phyloP scores from a whole-genome alignment of 1,284 basidiomycete genomes.

The Chiua sp. region DNA sequence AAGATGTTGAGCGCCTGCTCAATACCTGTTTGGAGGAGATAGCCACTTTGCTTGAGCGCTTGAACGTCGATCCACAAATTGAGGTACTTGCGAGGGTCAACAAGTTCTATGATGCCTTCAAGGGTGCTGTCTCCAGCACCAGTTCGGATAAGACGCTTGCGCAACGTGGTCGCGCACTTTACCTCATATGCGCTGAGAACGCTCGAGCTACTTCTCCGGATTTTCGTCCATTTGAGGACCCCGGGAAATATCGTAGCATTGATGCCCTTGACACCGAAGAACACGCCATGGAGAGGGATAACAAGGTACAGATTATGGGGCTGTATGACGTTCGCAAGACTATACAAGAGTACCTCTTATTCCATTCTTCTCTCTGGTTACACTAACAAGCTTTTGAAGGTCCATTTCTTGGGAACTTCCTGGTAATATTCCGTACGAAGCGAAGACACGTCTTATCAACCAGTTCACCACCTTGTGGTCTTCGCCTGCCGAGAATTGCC shows the following conservation, averaged over 20 bases:
- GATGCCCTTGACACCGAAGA: slow-evolving; percentile 17
- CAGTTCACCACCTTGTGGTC: slow-evolving; percentile 47
- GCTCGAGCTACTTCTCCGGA: slow-evolving; percentile 47
- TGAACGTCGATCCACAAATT: slow-evolving; percentile 47
- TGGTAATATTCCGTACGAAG: slow-evolving; percentile 54
- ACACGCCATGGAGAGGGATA: not conserved
- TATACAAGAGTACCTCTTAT: slow-evolving; percentile 36
- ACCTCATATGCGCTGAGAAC: slow-evolving; percentile 38
- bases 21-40: slow-evolving; percentile 42
- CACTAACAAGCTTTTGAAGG: slow-evolving; percentile 32
- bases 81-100: slow-evolving; percentile 53
- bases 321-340: slow-evolving; percentile 37
- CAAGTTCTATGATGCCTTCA: slow-evolving; percentile 47
- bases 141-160: slow-evolving; percentile 40
- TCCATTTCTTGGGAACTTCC: slow-evolving; percentile 59
- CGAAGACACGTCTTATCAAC: slow-evolving; percentile 48
- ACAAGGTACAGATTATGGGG: slow-evolving; percentile 21
- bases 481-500: slow-evolving; percentile 44
- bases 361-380: not conserved
- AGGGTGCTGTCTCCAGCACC: slow-evolving; percentile 42
- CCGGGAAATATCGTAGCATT: slow-evolving; percentile 6
- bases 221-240: slow-evolving; percentile 40
- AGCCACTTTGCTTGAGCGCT: slow-evolving; percentile 44
- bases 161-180: slow-evolving; percentile 41
- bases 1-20: slow-evolving; percentile 45